Conservation (phyloP, 345 rosid genomes). For the Limnanthes douglasii region DNA sequence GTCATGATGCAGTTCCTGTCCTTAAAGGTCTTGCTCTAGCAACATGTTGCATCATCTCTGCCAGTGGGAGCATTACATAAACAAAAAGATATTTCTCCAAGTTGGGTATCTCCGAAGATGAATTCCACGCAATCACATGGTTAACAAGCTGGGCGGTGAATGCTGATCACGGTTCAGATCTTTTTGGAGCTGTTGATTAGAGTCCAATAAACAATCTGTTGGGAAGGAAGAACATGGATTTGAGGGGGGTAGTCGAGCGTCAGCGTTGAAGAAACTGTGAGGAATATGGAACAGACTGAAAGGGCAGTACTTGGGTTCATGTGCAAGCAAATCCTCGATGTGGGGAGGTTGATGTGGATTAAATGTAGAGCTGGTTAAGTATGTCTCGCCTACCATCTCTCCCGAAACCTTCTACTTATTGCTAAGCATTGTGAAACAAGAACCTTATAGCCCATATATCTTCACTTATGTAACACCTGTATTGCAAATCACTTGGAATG, state of each 20-base stretch:
- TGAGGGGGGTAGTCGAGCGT: slow-evolving; percentile 12
- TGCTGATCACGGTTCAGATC: slow-evolving; percentile 66
- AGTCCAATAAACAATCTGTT: too few species aligned
- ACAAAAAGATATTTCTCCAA: slow-evolving; percentile 44
- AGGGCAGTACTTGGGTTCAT: slow-evolving; percentile 73
- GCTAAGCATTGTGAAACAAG: too few species aligned
- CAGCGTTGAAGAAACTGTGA: slow-evolving; percentile 40
- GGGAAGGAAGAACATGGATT: slow-evolving; percentile 21
- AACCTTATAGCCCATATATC: too few species aligned
- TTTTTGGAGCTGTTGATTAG: slow-evolving; percentile 24
- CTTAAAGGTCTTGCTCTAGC: slow-evolving; percentile 68
- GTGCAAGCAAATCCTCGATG: slow-evolving; percentile 79
- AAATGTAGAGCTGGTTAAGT: slow-evolving; percentile 47
- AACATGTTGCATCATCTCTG: slow-evolving; percentile 95
- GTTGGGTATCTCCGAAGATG: slow-evolving; percentile 44
- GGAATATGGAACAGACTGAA: slow-evolving; percentile 46
- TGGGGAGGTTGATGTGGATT: slow-evolving; percentile 70
- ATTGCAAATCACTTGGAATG: too few species aligned
- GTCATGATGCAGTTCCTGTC: slow-evolving; percentile 14
- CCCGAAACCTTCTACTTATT: too few species aligned
- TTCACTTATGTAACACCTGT: too few species aligned
- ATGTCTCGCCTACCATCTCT: slow-evolving; percentile 54
- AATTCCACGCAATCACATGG: slow-evolving; percentile 70
- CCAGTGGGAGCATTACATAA: slow-evolving; percentile 86
- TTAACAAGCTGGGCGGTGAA: slow-evolving; percentile 98